Base-by-base conservation (phyloP, 73 alveolate species). In the Durusdinium trenchii region DNA sequence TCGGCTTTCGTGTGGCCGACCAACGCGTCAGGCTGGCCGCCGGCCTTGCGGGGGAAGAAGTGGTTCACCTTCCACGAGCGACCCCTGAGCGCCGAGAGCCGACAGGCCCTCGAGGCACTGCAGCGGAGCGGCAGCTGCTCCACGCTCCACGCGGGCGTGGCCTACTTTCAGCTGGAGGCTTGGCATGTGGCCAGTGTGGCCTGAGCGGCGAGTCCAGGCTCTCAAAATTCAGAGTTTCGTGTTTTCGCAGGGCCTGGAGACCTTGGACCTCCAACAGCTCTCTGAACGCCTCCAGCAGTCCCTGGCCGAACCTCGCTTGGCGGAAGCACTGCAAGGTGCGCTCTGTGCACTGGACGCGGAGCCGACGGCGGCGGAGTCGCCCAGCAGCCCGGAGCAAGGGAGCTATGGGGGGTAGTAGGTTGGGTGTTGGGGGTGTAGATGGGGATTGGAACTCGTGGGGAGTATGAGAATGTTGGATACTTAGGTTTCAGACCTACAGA, bases 41-140 rank as follows among this genome's bases (percentile, higher is more conserved):
- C 96, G n/a, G 75, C 71, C 35, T n/a, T 91, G 7, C 87, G 98
- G 3, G 98, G 98, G 30, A 91, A 91, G 98, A 91, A 67, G 90
- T 91, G 98, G 98, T 52, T 91, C 83, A 91, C 98, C 79, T 71
- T 91, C 98, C 98, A 91, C 89, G 98, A 91, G 50, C 84, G 98
- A 30, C 98, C 98, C 78, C 89, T 91, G 61, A 57, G 60, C 52
- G 61, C 78, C 47, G 60, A 69, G 60, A 91, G 75, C 47, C 67
- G 57, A n/a, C 54, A 38, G 0, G 90, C 98, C 36, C 43, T 91
- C 45, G 90, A 91, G 78, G 57, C 46, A 46, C 47, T 67, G 78
- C 73, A 51, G 52, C 50, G 94, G 38, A 84, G 35, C 50, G 94
- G 94, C 7, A 14, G 71, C 76, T 84, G 48, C 26, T n/a, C 84